These are phyloP conservation scores for Capsella bursapastoris DNA, from an alignment of 345 rosid genomes.

Conservation along the genomic window DNA sequence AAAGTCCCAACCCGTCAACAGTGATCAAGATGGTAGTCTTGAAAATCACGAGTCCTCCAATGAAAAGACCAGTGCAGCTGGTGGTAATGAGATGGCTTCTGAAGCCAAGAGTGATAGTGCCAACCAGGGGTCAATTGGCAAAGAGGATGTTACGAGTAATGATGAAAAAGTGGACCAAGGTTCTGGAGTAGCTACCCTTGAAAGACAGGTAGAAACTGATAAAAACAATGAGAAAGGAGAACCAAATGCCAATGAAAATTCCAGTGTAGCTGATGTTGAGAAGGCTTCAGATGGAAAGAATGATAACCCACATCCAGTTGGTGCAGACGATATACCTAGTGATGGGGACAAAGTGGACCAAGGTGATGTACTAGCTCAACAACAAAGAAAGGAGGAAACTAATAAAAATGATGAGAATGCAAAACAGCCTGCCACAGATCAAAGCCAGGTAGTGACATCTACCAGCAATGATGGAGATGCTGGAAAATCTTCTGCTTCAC, in stretches of 20 bases:
- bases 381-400: constrained; percentile 50
- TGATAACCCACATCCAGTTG: constrained; percentile 41
- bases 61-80: constrained; percentile 51
- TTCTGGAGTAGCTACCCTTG: constrained; percentile 46
- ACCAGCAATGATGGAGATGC: constrained; percentile 47
- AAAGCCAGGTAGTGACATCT: constrained; percentile 47
- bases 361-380: constrained; percentile 46
- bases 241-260: constrained; percentile 46
- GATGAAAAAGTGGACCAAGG: constrained; percentile 50
- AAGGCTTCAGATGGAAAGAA: constrained; percentile 48
- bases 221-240: constrained; percentile 55
- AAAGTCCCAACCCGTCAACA: constrained; percentile 42
- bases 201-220: constrained; percentile 48
- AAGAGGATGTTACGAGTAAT: constrained; percentile 46
- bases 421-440: constrained; percentile 51
- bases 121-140: constrained; percentile 43
- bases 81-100: constrained; percentile 47
- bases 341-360: constrained; percentile 50
- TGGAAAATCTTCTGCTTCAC: constrained; percentile 55
- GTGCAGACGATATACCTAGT: constrained; percentile 42
- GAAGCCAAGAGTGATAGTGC: constrained; percentile 47
- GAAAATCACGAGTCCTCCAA: constrained; percentile 47
- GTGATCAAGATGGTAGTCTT: constrained; percentile 50
- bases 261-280: constrained; percentile 50
- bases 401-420: constrained; percentile 53